A percentile compares a stretch with the other conserved stretches of the same genome.
Conservation (phyloP, 2,329 filamentous ascomycete species). For the Aspergillus vadensis region DNA sequence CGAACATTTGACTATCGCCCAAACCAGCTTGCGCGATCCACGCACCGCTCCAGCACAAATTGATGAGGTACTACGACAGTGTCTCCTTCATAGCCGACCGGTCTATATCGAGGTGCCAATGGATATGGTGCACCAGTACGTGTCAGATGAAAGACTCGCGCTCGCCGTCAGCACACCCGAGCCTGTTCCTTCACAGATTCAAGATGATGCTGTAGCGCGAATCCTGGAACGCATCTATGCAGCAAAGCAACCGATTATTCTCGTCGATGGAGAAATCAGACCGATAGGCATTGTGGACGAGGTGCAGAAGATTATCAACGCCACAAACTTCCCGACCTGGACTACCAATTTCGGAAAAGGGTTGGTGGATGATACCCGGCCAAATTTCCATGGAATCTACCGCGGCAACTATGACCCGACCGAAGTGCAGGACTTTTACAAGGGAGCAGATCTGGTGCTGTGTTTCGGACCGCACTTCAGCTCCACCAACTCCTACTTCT, state of each 20-base stretch:
- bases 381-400: conserved; percentile 54
- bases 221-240: conserved; percentile 45
- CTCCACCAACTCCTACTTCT: not conserved
- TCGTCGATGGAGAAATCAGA: conserved; percentile 54
- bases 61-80: conserved; percentile 53
- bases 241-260: conserved; percentile 51
- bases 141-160: conserved; percentile 14
- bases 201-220: conserved; percentile 27
- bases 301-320: conserved; percentile 46
- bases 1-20: conserved; percentile 17
- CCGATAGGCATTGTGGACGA: conserved; percentile 42
- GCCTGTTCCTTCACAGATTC: not conserved
- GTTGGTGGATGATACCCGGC: conserved; percentile 49
- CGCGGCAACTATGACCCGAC: conserved; percentile 15
- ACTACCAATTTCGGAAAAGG: conserved; percentile 53
- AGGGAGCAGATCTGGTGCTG: conserved; percentile 42
- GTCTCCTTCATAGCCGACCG: conserved; percentile 56
- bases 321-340: conserved; percentile 50
- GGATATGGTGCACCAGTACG: conserved; percentile 49
- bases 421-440: conserved; percentile 31
- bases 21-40: conserved; percentile 48
- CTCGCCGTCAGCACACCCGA: conserved; percentile 6
- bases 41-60: conserved; percentile 52
- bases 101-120: conserved; percentile 58
- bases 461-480: conserved; percentile 38